Percentiles rank a stretch among this genome's conserved stretches.
Evolutionary conservation across 2,329 filamentous ascomycete genomes (phyloP).

Genomic region (Neodidymelliopsis sp.): DNA sequence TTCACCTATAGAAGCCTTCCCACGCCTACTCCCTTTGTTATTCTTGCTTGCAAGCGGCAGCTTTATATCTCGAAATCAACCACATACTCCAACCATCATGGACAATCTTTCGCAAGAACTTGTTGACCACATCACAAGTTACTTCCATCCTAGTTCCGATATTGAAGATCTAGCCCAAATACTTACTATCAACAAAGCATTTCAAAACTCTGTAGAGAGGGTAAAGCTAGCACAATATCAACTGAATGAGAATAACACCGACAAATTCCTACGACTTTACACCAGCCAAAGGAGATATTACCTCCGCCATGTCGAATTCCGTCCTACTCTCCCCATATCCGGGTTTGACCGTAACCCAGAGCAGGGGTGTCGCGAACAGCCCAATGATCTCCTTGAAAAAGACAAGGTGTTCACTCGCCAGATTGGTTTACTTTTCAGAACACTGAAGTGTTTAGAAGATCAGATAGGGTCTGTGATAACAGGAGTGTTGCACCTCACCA

Average conservation of each 20-base stretch:
- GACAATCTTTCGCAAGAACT: constrained; percentile 12
- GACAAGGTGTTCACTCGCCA: not conserved
- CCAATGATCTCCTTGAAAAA: not conserved
- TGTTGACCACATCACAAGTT: constrained; percentile 6
- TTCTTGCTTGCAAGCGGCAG: no score
- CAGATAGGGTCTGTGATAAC: not conserved
- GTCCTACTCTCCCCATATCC: no score
- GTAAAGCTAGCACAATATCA: no score
- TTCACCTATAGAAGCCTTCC: no score
- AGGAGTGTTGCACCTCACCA: not conserved
- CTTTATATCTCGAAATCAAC: no score
- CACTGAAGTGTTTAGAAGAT: not conserved
- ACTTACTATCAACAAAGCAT: constrained; percentile 1
- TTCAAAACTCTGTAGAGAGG: constrained; percentile 9
- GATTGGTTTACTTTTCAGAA: not conserved
- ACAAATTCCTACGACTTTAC: no score
- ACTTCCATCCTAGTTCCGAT: not conserved
- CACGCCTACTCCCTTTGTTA: no score
- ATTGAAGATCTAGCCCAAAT: constrained; percentile 1
- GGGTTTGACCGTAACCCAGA: not conserved
- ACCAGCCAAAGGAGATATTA: no score
- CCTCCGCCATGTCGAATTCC: not conserved
- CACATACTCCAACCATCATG: no score
- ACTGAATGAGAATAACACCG: no score
- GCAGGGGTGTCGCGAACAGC: not conserved